phyloP scores from a whole-genome alignment of 345 rosid species.

The Salix viminalis region DNA sequence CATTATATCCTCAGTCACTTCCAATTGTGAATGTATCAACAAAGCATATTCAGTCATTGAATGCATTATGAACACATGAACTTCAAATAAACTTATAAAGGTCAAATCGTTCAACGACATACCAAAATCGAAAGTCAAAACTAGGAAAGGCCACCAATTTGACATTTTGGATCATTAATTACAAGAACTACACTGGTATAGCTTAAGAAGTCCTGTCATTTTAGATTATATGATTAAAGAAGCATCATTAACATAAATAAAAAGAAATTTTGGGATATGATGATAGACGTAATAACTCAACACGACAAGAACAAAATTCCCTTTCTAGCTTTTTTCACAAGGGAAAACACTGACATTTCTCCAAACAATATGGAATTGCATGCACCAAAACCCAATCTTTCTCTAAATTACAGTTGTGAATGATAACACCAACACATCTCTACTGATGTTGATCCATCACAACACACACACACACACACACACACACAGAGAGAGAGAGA shows the following conservation, averaged over 20 bases:
- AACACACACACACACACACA: background rate
- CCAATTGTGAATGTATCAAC: background rate
- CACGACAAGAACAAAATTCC: background rate
- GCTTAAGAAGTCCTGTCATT: background rate
- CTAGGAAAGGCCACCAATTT: background rate
- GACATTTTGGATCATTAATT: background rate
- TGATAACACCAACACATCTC: background rate
- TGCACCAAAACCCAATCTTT: background rate
- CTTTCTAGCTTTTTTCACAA: background rate
- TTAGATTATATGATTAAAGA: background rate
- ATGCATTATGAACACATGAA: background rate
- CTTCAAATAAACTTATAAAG: background rate
- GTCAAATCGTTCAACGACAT: background rate
- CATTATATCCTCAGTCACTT: background rate
- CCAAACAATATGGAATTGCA: background rate
- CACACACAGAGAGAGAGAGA: no score
- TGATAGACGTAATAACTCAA: background rate
- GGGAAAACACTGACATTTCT: background rate
- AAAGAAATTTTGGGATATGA: background rate
- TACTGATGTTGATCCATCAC: background rate
- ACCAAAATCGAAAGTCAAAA: conserved; percentile 1
- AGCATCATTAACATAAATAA: background rate
- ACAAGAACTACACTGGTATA: background rate
- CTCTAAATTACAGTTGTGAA: background rate
- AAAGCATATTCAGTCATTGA: background rate